Evolutionary conservation across 192 early-diverging fungal species (phyloP), one percentile per base, ranked within the genome.

Genomic region (Chytriomyces hyalinus): DNA sequence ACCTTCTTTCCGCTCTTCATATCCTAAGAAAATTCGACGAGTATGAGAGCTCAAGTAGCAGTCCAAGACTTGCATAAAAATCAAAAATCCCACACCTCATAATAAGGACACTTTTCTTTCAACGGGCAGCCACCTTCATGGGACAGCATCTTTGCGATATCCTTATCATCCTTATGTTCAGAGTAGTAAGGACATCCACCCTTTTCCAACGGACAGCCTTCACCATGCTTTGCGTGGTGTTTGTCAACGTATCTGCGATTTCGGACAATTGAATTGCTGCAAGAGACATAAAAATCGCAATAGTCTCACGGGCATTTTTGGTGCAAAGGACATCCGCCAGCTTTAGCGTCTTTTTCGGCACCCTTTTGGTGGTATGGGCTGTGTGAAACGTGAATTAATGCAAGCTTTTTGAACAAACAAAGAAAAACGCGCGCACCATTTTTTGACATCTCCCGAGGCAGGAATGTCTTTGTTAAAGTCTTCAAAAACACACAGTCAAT

Each of bases 1-100:
- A 80, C 78, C 8, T 64, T 48, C 51, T 77, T 78, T 5, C 78
- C 82, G 44, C 77, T 79, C 49, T 83, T 83, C 46, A 83, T 63
- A 50, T 77, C 75, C 75, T 79, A 43, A 59, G 20, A 13, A 17
- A 59, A 17, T 66, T 10, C 49, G 20, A 53, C 11, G n/a, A 9
- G 11, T 9, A 0, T 0, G 28, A 7, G 7, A 63, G 28, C 9
- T 63, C 20, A 26, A 26, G 8, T 53, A 11, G 51, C 8, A 8
- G 9, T 11, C 17, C 51, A n/a, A n/a, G n/a, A n/a, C n/a, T n/a
- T n/a, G n/a, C n/a, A n/a, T 57, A n/a, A 57, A 57, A n/a, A 15
- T 57, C 61, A 63, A 63, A 53, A 53, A 53, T 17, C 17, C 11
- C 72, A 49, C 26, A 77, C 76, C 69, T 79, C 26, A 63, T 82